A percentile compares a stretch with the other conserved stretches of the same genome.
Evolutionary conservation across 2,329 filamentous ascomycete species (phyloP).

Genomic region (Colletotrichum tropicale): DNA sequence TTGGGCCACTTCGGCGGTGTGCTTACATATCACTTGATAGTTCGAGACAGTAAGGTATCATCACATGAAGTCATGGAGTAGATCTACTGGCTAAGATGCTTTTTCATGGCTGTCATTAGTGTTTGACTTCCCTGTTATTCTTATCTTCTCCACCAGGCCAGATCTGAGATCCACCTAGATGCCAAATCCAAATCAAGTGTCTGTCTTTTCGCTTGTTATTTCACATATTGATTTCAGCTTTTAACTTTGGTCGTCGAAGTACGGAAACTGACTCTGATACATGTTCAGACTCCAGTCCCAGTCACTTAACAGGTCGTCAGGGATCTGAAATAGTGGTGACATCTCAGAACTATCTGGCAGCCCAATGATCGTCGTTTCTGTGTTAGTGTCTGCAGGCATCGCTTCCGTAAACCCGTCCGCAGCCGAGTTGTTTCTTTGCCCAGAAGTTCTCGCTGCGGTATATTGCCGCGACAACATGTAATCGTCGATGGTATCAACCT

Average conservation of each 20-base stretch:
- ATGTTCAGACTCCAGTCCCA: not conserved
- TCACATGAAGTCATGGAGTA: no score
- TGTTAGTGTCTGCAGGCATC: not conserved
- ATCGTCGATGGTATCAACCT: not conserved
- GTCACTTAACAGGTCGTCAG: not conserved
- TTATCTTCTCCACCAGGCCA: no score
- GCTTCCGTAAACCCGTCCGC: not conserved
- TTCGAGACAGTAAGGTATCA: no score
- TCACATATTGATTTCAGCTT: no score
- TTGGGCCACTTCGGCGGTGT: no score
- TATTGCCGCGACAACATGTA: not conserved
- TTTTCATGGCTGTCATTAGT: no score
- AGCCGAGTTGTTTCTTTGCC: not conserved
- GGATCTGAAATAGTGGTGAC: not conserved
- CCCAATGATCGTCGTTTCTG: not conserved
- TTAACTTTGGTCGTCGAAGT: not conserved
- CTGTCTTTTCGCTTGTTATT: no score
- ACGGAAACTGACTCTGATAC: not conserved
- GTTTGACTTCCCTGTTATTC: no score
- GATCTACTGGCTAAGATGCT: no score
- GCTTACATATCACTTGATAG: no score
- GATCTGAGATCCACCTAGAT: no score
- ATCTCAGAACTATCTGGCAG: not conserved
- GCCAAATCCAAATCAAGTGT: no score
- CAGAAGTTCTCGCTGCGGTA: not conserved